Evolutionary conservation across 192 early-diverging fungal genomes (phyloP).

Genomic region (Linnemannia exigua): DNA sequence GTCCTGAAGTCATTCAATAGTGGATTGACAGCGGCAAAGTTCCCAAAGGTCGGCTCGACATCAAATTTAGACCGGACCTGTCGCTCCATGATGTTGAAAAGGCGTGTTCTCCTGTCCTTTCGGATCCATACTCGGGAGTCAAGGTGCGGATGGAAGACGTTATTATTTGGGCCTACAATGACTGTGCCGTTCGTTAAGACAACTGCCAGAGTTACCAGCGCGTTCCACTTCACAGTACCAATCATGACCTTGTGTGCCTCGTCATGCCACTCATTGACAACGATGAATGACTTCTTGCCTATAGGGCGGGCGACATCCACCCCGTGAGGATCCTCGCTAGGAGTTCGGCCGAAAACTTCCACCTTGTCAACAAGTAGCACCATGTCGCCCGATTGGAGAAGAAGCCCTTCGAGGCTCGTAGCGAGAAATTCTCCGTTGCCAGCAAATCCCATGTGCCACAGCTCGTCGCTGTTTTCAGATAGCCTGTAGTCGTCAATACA

Average conservation of each 20-base stretch:
- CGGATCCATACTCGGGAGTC: constrained; percentile 28
- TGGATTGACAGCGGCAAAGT: constrained; percentile 25
- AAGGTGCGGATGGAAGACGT: constrained; percentile 17
- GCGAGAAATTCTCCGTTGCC: too few relatives aligned
- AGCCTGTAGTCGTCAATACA: neutral
- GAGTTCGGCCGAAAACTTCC: neutral
- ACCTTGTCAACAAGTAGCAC: neutral
- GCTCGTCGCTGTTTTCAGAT: too few relatives aligned
- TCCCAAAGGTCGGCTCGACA: constrained; percentile 12
- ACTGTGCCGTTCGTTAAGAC: constrained; percentile 25
- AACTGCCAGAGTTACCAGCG: constrained; percentile 25
- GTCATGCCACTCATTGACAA: constrained; percentile 15
- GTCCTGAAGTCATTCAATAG: constrained; percentile 25
- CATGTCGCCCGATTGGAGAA: too few relatives aligned
- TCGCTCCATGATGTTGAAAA: constrained; percentile 26
- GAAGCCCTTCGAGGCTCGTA: too few relatives aligned
- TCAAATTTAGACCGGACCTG: constrained; percentile 35
- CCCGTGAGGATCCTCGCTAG: neutral
- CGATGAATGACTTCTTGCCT: too few relatives aligned
- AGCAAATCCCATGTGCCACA: too few relatives aligned
- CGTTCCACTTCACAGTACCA: constrained; percentile 10
- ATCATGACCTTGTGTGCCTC: constrained; percentile 22
- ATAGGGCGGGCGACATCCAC: constrained; percentile 6
- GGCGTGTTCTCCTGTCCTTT: constrained; percentile 20
- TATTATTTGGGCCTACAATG: constrained; percentile 31